A percentile compares a stretch with the other conserved stretches of the same genome.
phyloP scores from a whole-genome alignment of 495 filamentous ascomycete genomes.

The Lasiosphaeria miniovina region DNA sequence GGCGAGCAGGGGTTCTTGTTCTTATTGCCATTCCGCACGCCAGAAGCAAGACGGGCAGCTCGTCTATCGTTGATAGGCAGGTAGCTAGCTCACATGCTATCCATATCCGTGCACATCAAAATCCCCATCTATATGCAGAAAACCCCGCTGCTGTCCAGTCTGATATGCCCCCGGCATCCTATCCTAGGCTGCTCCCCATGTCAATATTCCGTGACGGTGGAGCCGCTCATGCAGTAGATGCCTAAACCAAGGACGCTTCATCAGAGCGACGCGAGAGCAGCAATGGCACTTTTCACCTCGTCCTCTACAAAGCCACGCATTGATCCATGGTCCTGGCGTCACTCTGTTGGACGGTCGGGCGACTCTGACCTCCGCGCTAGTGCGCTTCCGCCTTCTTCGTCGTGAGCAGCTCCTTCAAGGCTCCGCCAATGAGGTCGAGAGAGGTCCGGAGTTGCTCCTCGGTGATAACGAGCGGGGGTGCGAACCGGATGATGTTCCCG shows the following conservation, averaged over 20 bases:
- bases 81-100: too few species aligned
- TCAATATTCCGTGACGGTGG: neutral
- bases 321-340: neutral
- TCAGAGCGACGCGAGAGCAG: neutral
- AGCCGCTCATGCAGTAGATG: constrained; percentile 1
- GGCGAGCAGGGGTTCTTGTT: too few species aligned
- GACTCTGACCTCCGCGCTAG: constrained; percentile 8
- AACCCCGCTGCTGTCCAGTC: too few species aligned
- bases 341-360: neutral
- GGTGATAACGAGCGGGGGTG: constrained; percentile 82
- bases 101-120: too few species aligned
- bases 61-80: too few species aligned
- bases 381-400: constrained; percentile 29
- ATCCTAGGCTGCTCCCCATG: neutral
- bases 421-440: constrained; percentile 69
- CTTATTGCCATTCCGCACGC: too few species aligned
- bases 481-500: constrained; percentile 94
- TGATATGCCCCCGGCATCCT: too few species aligned
- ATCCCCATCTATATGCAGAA: too few species aligned
- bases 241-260: constrained; percentile 2
- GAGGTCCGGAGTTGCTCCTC: constrained; percentile 80
- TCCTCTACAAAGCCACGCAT: neutral
- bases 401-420: constrained; percentile 61
- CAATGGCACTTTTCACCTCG: neutral
- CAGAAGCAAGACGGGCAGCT: too few species aligned